A percentile compares a stretch with the other conserved stretches of the same genome.
These are phyloP conservation scores for Chalciporus piperatus DNA, from an alignment of 768 basidiomycete species.

Conservation along the genomic window DNA sequence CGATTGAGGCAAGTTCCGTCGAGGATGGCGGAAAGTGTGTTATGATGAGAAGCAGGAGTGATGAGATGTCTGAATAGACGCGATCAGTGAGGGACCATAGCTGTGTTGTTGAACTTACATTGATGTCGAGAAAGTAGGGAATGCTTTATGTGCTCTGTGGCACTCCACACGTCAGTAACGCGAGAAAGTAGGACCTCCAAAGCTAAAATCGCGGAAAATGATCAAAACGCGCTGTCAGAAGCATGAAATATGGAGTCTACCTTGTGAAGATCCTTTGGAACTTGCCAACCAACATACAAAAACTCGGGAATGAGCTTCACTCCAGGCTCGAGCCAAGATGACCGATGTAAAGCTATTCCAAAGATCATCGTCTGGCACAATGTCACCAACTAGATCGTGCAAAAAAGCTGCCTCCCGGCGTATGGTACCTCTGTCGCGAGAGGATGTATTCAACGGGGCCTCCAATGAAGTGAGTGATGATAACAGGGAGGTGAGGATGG, in stretches of 20 bases:
- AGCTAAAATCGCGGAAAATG: constrained; percentile 25
- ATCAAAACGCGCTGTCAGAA: constrained; percentile 1
- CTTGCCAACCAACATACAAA: constrained; percentile 71
- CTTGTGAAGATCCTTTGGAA: constrained; percentile 33
- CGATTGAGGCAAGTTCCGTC: constrained; percentile 41
- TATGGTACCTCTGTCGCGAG: constrained; percentile 39
- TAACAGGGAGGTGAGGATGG: constrained; percentile 59
- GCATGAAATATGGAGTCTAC: constrained; percentile 20
- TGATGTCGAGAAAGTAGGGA: constrained; percentile 72
- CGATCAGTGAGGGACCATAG: background rate
- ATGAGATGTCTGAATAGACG: constrained; percentile 60
- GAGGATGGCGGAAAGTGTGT: constrained; percentile 60
- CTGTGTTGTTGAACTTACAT: constrained; percentile 48
- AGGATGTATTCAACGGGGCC: constrained; percentile 31
- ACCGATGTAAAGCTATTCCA: constrained; percentile 49
- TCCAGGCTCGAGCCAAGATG: constrained; percentile 58
- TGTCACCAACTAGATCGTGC: constrained; percentile 48
- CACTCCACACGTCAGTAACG: constrained; percentile 67
- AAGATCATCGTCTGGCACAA: constrained; percentile 43
- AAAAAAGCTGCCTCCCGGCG: constrained; percentile 58
- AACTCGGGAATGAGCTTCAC: constrained; percentile 53
- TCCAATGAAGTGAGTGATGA: constrained; percentile 38
- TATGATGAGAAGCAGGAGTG: constrained; percentile 62
- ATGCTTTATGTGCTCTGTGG: constrained; percentile 74
- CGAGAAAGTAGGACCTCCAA: constrained; percentile 47